These are phyloP conservation scores for Camellia sinensis DNA, from an alignment of 148 eudicot species.

Conservation along the genomic window DNA sequence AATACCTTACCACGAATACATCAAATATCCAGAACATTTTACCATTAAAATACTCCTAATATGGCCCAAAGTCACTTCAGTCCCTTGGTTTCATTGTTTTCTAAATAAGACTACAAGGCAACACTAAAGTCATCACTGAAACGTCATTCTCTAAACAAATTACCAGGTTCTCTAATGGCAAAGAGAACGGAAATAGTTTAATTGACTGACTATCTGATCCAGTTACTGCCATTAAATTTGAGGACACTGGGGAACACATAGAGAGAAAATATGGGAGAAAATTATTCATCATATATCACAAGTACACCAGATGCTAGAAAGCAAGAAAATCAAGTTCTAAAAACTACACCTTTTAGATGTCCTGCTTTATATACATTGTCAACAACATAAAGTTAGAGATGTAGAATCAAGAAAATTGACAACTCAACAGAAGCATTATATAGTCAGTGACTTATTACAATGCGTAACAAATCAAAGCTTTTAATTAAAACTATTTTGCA, in stretches of 20 bases:
- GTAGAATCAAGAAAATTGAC: not conserved
- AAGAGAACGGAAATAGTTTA: too few relatives aligned
- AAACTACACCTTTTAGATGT: not conserved
- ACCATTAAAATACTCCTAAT: too few relatives aligned
- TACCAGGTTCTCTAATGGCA: too few relatives aligned
- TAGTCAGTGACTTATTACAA: not conserved
- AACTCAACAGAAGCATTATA: not conserved
- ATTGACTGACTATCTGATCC: not conserved
- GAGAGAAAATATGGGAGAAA: not conserved
- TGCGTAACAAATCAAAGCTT: not conserved
- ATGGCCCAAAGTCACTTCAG: too few relatives aligned
- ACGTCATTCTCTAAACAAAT: too few relatives aligned
- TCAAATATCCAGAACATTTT: too few relatives aligned
- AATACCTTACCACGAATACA: too few relatives aligned
- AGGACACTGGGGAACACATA: not conserved
- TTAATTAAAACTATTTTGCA: not conserved
- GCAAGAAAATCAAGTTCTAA: not conserved
- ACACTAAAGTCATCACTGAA: too few relatives aligned
- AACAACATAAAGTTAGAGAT: not conserved
- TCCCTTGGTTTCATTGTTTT: too few relatives aligned
- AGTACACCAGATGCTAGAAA: not conserved
- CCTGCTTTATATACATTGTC: not conserved
- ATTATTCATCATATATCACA: not conserved
- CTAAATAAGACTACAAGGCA: too few relatives aligned
- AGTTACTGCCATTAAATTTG: not conserved